phyloP scores from a whole-genome alignment of 1,139 yeast genomes.

The Tardiomyces digboiensis region DNA sequence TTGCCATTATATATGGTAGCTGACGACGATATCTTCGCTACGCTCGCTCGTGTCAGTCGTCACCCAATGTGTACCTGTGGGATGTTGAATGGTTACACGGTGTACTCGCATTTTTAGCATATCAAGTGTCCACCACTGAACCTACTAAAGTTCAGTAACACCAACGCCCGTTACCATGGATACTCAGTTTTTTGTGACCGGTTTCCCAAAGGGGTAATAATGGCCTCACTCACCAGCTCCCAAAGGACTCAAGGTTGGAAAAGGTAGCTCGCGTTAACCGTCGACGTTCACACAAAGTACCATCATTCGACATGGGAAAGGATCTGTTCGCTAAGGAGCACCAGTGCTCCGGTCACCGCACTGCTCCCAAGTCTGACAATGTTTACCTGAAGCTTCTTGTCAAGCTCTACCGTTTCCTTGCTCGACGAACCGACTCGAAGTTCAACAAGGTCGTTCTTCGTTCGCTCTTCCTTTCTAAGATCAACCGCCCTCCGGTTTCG shows the following conservation, averaged over 20 bases:
- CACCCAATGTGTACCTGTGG: no score
- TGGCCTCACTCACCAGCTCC: background rate
- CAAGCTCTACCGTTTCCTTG: constrained; percentile 97
- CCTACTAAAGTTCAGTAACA: background rate
- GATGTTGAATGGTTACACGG: no score
- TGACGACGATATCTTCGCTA: no score
- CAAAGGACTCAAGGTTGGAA: background rate
- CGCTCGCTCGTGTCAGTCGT: no score
- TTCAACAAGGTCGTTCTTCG: constrained; percentile 97
- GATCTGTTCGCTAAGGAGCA: constrained; percentile 97
- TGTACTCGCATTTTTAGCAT: no score
- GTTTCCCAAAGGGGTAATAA: background rate
- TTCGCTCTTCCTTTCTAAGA: constrained; percentile 94
- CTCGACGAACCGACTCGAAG: constrained; percentile 98
- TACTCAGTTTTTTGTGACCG: background rate
- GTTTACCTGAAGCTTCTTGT: constrained; percentile 97
- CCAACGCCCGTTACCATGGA: background rate
- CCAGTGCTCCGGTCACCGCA: constrained; percentile 92
- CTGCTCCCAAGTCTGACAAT: constrained; percentile 99
- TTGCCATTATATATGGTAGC: no score
- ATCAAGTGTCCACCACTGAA: no score
- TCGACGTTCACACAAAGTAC: constrained; percentile 1
- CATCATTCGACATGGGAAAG: constrained; percentile 66
- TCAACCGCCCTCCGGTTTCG: constrained; percentile 99
- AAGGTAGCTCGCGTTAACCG: constrained; percentile 1